These are phyloP conservation scores for Leishmania tarentolae DNA, from an alignment of 208 protist genomes.

Conservation along the genomic window DNA sequence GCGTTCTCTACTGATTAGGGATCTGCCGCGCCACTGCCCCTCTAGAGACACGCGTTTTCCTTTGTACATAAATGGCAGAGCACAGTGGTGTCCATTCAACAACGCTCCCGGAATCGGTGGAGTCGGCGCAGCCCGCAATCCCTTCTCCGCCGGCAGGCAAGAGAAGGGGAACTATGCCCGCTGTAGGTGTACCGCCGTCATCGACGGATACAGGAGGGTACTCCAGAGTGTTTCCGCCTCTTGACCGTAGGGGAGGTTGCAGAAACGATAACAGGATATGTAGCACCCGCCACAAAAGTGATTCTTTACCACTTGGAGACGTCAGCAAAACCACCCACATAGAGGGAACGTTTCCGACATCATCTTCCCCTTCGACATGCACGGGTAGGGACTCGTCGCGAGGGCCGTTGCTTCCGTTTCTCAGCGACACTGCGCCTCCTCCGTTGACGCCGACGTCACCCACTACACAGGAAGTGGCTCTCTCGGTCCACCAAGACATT, in stretches of 20 bases:
- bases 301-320: background rate
- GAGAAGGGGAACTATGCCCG: background rate
- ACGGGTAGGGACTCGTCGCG: slow-evolving; percentile 1
- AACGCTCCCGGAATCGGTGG: background rate
- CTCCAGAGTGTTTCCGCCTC: background rate
- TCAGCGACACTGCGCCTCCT: background rate
- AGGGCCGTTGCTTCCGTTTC: background rate
- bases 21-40: background rate
- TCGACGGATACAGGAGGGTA: no score
- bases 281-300: background rate
- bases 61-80: background rate
- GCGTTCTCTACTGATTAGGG: background rate
- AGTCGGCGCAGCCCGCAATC: background rate
- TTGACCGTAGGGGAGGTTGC: background rate
- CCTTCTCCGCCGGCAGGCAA: background rate
- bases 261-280: background rate
- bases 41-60: background rate
- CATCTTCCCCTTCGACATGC: background rate
- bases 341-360: background rate
- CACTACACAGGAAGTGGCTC: no score
- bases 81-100: background rate
- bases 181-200: no score
- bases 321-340: background rate
- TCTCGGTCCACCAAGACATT: no score
- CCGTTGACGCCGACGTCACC: background rate